phyloP scores from a whole-genome alignment of 208 protist genomes.

The Acanthamoeba triangularis region DNA sequence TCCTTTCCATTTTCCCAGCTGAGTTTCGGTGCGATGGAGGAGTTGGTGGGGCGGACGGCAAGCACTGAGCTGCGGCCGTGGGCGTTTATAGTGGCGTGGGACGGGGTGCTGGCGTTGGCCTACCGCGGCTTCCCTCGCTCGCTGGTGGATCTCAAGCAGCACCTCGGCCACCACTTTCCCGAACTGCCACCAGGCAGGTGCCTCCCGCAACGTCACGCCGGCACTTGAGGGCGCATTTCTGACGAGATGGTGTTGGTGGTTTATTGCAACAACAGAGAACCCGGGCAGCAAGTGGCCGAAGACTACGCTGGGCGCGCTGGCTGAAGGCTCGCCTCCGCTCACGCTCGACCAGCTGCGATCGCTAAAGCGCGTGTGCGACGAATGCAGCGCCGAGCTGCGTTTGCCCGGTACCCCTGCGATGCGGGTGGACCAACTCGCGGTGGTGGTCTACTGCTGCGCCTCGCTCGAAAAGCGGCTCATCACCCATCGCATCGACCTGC shows the following conservation, averaged over 20 bases:
- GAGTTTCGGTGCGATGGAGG: background rate
- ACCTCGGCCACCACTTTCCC: slow-evolving; percentile 18
- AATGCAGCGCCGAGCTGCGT: background rate
- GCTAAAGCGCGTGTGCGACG: slow-evolving; percentile 30
- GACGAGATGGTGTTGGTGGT: background rate
- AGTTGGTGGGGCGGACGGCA: background rate
- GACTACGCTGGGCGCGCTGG: slow-evolving; percentile 53
- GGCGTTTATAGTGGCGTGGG: slow-evolving; percentile 64
- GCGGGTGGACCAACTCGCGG: background rate
- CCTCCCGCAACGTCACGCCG: background rate
- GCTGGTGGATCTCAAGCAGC: slow-evolving; percentile 33
- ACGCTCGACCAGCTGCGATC: slow-evolving; percentile 15
- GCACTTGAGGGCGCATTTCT: too few relatives aligned
- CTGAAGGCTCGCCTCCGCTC: background rate
- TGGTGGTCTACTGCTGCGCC: slow-evolving; percentile 67
- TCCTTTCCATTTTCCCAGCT: background rate
- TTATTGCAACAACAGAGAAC: slow-evolving; percentile 6
- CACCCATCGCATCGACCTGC: background rate
- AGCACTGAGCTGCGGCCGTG: slow-evolving; percentile 26
- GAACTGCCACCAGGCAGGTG: slow-evolving; percentile 32
- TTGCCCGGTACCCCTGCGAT: background rate
- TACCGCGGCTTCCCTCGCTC: slow-evolving; percentile 45
- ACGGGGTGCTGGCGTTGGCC: slow-evolving; percentile 43
- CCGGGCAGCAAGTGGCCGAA: slow-evolving; percentile 67
- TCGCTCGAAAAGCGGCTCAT: slow-evolving; percentile 50